Conservation (phyloP, 495 filamentous ascomycete genomes). For the Lasiosphaeriaceae sp. region DNA sequence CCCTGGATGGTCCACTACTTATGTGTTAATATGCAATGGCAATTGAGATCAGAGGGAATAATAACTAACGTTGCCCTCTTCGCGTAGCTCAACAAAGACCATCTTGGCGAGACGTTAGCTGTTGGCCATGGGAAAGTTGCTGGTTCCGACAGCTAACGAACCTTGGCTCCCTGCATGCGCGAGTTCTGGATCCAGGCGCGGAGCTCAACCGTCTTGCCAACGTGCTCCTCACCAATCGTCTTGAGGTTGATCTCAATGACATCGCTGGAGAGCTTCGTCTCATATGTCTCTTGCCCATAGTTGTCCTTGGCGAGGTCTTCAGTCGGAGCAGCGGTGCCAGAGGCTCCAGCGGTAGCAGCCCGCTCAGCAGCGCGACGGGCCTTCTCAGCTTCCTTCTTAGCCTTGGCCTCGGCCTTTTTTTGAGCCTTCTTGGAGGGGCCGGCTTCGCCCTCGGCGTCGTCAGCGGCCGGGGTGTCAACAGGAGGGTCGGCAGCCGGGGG, state of each 20-base stretch:
- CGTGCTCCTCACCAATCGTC: slow-evolving; percentile 52
- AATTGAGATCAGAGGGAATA: slow-evolving; percentile 15
- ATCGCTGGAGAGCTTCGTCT: slow-evolving; percentile 28
- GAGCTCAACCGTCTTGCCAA: slow-evolving; percentile 73
- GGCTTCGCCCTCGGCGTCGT: slow-evolving; percentile 19
- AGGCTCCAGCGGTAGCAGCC: slow-evolving; percentile 38
- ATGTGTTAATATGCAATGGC: slow-evolving; percentile 46
- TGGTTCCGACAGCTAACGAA: neutral
- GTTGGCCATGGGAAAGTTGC: neutral
- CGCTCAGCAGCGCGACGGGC: slow-evolving; percentile 48
- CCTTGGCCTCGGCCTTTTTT: slow-evolving; percentile 54
- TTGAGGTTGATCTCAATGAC: slow-evolving; percentile 45
- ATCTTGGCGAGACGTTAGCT: too few relatives aligned
- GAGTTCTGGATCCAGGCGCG: slow-evolving; percentile 84
- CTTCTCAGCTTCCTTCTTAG: slow-evolving; percentile 51
- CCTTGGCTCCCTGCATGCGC: slow-evolving; percentile 76
- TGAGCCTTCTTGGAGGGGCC: slow-evolving; percentile 51
- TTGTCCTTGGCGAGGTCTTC: slow-evolving; percentile 69
- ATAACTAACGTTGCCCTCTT: slow-evolving; percentile 55
- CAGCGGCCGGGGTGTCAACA: slow-evolving; percentile 1
- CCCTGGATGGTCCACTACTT: slow-evolving; percentile 46
- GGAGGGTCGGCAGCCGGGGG: slow-evolving; percentile 17
- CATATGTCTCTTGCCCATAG: slow-evolving; percentile 52
- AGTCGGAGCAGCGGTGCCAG: slow-evolving; percentile 48
- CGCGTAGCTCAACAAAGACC: slow-evolving; percentile 83